Conservation (phyloP, 2,329 filamentous ascomycete genomes). For the Hymenotorrendiella dingleyae region DNA sequence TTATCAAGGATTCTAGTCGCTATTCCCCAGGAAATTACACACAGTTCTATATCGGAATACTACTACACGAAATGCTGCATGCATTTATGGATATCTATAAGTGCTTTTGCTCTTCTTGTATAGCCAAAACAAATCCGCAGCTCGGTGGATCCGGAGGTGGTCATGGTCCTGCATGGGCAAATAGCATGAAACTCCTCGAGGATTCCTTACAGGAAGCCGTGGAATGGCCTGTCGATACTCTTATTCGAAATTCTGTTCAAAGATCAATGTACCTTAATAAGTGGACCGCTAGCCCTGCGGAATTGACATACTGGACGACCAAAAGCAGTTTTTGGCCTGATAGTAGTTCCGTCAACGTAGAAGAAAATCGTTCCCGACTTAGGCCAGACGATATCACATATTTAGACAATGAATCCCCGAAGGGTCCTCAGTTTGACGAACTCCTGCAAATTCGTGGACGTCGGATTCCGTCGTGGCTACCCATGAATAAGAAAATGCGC, state of each 20-base stretch:
- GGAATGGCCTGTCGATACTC: not conserved
- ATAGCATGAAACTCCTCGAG: not conserved
- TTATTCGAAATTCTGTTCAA: not conserved
- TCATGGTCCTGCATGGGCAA: not conserved
- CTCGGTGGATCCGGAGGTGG: not conserved
- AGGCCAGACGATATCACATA: no score
- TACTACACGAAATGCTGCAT: not conserved
- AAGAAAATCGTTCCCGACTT: no score
- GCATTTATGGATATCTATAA: not conserved
- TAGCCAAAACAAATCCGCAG: not conserved
- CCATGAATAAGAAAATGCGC: no score
- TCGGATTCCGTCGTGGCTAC: no score
- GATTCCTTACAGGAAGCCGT: not conserved
- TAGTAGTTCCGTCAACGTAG: no score
- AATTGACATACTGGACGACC: not conserved
- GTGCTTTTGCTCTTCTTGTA: not conserved
- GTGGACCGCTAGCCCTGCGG: not conserved
- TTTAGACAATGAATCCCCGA: no score
- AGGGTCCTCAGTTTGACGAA: no score
- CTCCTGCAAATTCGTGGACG: no score
- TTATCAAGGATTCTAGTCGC: no score
- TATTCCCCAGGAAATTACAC: no score
- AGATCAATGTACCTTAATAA: not conserved
- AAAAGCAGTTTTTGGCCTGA: not conserved
- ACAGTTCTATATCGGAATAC: slow-evolving; percentile 11